Evolutionary conservation across 2,329 filamentous ascomycete species (phyloP).

Genomic region (Harringtonia aguacate): DNA sequence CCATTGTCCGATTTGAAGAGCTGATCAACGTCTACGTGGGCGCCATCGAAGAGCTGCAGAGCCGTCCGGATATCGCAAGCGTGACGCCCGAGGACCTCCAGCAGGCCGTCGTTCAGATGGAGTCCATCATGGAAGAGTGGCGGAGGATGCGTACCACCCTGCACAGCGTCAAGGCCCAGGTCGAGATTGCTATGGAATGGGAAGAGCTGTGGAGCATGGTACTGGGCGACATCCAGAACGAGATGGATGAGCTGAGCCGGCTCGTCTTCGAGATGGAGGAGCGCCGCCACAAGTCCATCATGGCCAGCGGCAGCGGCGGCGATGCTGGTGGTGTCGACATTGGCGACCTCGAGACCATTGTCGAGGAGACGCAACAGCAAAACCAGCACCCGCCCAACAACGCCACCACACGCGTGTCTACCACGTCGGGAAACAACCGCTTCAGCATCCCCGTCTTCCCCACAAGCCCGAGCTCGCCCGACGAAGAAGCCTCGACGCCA

Average conservation of each 20-base stretch:
- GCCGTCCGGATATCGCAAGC: constrained; percentile 60
- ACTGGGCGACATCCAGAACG: constrained; percentile 82
- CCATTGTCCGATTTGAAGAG: constrained; percentile 76
- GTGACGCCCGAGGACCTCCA: constrained; percentile 64
- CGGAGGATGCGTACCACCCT: constrained; percentile 67
- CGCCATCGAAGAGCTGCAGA: constrained; percentile 87
- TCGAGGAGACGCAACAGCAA: constrained; percentile 65
- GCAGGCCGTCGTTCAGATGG: constrained; percentile 77
- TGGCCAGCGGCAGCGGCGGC: constrained; percentile 46
- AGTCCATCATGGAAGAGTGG: constrained; percentile 77
- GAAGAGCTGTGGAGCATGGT: constrained; percentile 94
- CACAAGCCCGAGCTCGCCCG: constrained; percentile 44
- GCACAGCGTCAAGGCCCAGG: constrained; percentile 73
- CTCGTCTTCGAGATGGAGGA: constrained; percentile 98
- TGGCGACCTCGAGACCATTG: constrained; percentile 82
- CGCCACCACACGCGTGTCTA: constrained; percentile 32
- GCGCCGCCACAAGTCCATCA: constrained; percentile 69
- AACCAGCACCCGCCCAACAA: neutral
- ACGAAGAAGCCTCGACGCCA: constrained; percentile 31
- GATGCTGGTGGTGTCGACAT: constrained; percentile 64
- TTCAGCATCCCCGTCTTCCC: constrained; percentile 59
- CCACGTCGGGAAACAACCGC: constrained; percentile 42
- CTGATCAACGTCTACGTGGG: constrained; percentile 86
- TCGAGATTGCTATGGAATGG: constrained; percentile 98
- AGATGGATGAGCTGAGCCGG: constrained; percentile 50